A percentile compares a stretch with the other conserved stretches of the same genome.
phyloP scores from a whole-genome alignment of 2,329 filamentous ascomycete species.

The Pyrenophora tritici-repentis region DNA sequence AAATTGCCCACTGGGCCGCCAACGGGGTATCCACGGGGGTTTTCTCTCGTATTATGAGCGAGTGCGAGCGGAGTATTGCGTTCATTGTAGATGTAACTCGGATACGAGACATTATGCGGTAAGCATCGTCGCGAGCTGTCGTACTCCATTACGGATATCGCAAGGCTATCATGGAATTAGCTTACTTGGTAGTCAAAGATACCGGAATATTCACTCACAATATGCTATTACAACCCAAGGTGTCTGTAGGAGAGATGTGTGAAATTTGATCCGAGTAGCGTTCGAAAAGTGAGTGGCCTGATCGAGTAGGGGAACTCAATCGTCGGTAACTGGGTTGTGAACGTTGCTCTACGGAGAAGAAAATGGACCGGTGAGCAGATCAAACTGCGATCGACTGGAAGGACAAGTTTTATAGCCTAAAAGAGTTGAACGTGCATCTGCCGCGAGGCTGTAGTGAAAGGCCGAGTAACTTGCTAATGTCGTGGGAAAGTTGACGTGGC shows the following conservation, averaged over 20 bases:
- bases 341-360: conserved; percentile 1
- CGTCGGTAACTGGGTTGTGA: neutral
- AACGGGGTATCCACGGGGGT: conserved; percentile 33
- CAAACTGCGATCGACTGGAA: conserved; percentile 12
- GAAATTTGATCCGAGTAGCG: neutral
- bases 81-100: conserved; percentile 31
- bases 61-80: conserved; percentile 28
- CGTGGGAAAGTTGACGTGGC: conserved; percentile 15
- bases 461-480: neutral
- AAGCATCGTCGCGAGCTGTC: conserved; percentile 22
- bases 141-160: conserved; percentile 21
- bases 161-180: conserved; percentile 1
- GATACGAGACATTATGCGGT: conserved; percentile 15
- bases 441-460: neutral
- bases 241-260: neutral
- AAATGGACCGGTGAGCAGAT: conserved; percentile 8
- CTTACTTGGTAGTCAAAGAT: neutral
- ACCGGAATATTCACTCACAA: conserved; percentile 1
- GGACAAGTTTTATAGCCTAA: conserved; percentile 25
- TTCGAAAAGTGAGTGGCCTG: neutral
- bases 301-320: neutral
- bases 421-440: conserved; percentile 5
- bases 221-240: neutral
- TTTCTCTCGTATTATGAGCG: conserved; percentile 26
- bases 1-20: conserved; percentile 27